Evolutionary conservation across 31 red algal genomes (phyloP).

Genomic region (Odonthalia washingtoniensis): DNA sequence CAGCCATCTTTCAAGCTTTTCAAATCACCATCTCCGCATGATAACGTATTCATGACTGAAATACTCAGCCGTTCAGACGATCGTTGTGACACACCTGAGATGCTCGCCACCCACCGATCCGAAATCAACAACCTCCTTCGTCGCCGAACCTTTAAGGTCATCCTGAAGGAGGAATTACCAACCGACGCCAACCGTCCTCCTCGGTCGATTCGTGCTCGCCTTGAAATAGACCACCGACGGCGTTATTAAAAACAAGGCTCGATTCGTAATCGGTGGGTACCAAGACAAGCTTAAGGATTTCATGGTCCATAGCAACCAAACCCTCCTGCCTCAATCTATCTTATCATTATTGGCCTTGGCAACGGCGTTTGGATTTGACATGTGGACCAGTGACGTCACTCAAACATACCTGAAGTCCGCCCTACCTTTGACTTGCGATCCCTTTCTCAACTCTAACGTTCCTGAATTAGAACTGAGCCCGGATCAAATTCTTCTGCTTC

Average conservation of each 20-base stretch:
- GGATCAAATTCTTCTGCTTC: slow-evolving; percentile 30
- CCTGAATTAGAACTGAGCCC: slow-evolving; percentile 44
- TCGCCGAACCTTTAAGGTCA: slow-evolving; percentile 21
- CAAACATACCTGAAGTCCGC: too few relatives aligned
- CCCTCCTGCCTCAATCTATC: slow-evolving; percentile 40
- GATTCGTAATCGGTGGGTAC: slow-evolving; percentile 20
- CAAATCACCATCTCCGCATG: too few relatives aligned
- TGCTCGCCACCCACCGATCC: slow-evolving; percentile 14
- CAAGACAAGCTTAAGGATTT: slow-evolving; percentile 28
- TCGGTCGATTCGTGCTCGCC: slow-evolving; percentile 27
- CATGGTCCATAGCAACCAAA: slow-evolving; percentile 43
- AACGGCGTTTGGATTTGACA: too few relatives aligned
- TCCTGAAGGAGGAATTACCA: slow-evolving; percentile 40
- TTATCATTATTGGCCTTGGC: slow-evolving; percentile 22
- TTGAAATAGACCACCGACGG: slow-evolving; percentile 48
- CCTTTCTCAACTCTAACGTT: slow-evolving; percentile 27
- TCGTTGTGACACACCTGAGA: slow-evolving; percentile 6
- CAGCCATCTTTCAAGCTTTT: not conserved
- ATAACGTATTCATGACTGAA: slow-evolving; percentile 54
- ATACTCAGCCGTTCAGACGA: slow-evolving; percentile 28
- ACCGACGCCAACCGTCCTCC: slow-evolving; percentile 49
- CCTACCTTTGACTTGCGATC: too few relatives aligned
- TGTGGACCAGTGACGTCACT: too few relatives aligned
- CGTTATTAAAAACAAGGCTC: not conserved
- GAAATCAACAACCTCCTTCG: slow-evolving; percentile 35